phyloP scores from a whole-genome alignment of 192 early-diverging fungal species.

The Backusella tuberculispora region DNA sequence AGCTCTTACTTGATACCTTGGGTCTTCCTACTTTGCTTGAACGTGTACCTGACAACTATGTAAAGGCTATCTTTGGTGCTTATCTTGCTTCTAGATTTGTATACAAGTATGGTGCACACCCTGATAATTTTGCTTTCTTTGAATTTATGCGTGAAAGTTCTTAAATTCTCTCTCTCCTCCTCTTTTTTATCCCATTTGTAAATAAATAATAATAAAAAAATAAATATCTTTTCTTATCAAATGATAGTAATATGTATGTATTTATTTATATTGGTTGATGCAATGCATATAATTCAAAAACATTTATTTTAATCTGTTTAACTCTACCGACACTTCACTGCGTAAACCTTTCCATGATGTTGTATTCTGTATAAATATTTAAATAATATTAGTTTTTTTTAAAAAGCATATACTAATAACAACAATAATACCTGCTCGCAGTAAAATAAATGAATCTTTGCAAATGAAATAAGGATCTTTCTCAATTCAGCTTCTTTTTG shows the following conservation, averaged over 20 bases:
- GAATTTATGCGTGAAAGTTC: slow-evolving; percentile 77
- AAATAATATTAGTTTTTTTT: not conserved
- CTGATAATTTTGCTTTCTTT: slow-evolving; percentile 98
- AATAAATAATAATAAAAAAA: not conserved
- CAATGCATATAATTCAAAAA: too few species aligned
- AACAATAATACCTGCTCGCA: slow-evolving; percentile 57
- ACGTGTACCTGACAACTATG: slow-evolving; percentile 92
- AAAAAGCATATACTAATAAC: not conserved
- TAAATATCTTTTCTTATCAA: not conserved
- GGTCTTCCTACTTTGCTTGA: slow-evolving; percentile 85
- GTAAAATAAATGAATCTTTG: slow-evolving; percentile 70
- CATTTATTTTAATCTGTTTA: slow-evolving; percentile 11
- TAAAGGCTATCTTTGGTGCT: slow-evolving; percentile 96
- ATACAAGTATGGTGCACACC: slow-evolving; percentile 92
- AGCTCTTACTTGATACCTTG: slow-evolving; percentile 86
- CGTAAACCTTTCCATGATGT: not conserved
- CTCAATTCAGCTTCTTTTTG: slow-evolving; percentile 86
- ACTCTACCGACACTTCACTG: not conserved
- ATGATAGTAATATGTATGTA: not conserved
- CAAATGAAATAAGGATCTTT: slow-evolving; percentile 72
- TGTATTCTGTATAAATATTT: not conserved
- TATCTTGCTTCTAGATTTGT: slow-evolving; percentile 97
- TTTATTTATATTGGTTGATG: not conserved
- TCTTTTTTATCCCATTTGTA: not conserved
- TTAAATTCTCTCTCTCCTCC: not conserved